Conservation (phyloP, 495 filamentous ascomycete genomes). For the Lasiosphaeria hispida region DNA sequence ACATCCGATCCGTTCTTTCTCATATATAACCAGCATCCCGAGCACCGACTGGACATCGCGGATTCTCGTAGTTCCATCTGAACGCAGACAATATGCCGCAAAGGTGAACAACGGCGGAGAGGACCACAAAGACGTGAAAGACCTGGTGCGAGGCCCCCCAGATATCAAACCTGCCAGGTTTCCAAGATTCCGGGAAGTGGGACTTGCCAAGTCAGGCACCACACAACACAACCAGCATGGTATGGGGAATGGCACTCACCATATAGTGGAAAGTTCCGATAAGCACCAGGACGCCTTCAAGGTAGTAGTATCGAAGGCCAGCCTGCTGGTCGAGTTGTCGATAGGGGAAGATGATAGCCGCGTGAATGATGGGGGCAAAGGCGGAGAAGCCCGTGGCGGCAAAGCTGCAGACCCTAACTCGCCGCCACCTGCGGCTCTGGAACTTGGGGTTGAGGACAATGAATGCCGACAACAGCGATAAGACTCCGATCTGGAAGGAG, state of each 20-base stretch:
- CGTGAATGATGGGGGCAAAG: constrained; percentile 34
- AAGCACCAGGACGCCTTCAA: constrained; percentile 56
- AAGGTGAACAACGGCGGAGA: constrained; percentile 13
- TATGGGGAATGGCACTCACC: background rate
- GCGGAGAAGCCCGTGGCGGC: constrained; percentile 74
- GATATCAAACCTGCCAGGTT: constrained; percentile 59
- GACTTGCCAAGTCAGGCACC: constrained; percentile 14
- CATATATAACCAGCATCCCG: too few species aligned
- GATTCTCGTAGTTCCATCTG: constrained; percentile 21
- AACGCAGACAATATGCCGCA: constrained; percentile 19
- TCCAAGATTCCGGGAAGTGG: constrained; percentile 49
- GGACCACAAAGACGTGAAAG: constrained; percentile 51
- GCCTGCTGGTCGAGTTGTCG: constrained; percentile 22
- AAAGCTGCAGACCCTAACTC: constrained; percentile 75
- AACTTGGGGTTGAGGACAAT: constrained; percentile 65
- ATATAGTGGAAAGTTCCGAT: constrained; percentile 14
- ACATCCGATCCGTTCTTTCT: too few species aligned
- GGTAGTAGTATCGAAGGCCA: constrained; percentile 40
- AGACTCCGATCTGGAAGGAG: constrained; percentile 56
- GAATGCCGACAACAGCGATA: constrained; percentile 60
- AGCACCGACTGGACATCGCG: constrained; percentile 2
- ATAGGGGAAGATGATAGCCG: constrained; percentile 20
- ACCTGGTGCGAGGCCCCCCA: constrained; percentile 66
- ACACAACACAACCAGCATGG: too few species aligned
- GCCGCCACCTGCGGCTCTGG: constrained; percentile 66